phyloP scores from a whole-genome alignment of 306 rosid genomes.

The Prunus mira region DNA sequence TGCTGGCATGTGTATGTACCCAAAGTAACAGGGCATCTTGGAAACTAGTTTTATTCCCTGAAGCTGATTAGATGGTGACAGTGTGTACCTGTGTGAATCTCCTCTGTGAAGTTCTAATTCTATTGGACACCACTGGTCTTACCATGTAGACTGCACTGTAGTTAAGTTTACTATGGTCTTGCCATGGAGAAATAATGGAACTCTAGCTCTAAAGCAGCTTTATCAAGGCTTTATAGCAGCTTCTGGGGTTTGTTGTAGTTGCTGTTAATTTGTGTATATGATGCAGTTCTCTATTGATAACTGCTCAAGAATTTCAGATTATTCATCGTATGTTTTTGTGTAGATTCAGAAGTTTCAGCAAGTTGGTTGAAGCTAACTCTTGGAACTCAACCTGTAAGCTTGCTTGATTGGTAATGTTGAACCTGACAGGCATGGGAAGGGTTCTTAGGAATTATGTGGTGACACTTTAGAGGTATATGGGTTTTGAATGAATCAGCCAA shows the following conservation, averaged over 20 bases:
- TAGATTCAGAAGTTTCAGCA: constrained; percentile 53
- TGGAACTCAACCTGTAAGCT: constrained; percentile 32
- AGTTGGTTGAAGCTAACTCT: constrained; percentile 34
- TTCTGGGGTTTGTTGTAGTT: not conserved
- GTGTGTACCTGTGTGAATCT: not conserved
- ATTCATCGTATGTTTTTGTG: constrained; percentile 35
- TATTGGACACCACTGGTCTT: not conserved
- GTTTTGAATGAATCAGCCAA: constrained; percentile 23
- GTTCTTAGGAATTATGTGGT: constrained; percentile 39
- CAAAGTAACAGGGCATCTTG: not conserved
- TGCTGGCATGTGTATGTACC: not conserved
- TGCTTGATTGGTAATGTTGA: constrained; percentile 34
- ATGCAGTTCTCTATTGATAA: constrained; percentile 12
- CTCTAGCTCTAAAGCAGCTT: not conserved
- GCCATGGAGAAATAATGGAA: not conserved
- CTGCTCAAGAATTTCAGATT: constrained; percentile 20
- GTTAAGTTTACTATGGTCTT: not conserved
- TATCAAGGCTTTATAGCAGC: not conserved
- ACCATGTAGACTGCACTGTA: not conserved
- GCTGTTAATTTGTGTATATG: not conserved
- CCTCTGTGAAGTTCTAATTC: not conserved
- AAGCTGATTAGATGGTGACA: not conserved
- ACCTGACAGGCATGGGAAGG: constrained; percentile 27
- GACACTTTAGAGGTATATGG: constrained; percentile 27
- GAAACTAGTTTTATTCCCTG: not conserved